Evolutionary conservation across 2,329 filamentous ascomycete species (phyloP).

Genomic region (Claviceps paspali): DNA sequence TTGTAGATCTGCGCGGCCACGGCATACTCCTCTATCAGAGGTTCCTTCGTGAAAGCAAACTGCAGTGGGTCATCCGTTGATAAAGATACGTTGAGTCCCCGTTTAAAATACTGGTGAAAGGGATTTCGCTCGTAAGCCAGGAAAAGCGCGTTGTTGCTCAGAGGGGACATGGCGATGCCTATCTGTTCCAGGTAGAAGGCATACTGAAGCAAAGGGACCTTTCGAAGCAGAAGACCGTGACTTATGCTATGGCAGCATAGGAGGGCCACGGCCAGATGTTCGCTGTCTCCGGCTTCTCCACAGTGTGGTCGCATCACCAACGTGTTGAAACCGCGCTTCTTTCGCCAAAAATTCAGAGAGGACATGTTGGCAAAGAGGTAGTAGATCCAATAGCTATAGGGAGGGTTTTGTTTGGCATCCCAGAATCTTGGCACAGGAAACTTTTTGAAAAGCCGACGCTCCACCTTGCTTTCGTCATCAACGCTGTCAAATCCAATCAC

Average conservation of each 20-base stretch:
- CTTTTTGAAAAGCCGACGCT: conserved; percentile 86
- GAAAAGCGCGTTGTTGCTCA: conserved; percentile 96
- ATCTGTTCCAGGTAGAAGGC: conserved; percentile 97
- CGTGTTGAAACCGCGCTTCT: conserved; percentile 86
- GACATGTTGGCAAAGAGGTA: conserved; percentile 90
- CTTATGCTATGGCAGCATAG: conserved; percentile 95
- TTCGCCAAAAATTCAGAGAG: conserved; percentile 83
- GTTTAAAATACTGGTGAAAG: conserved; percentile 87
- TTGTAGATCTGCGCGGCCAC: conserved; percentile 98
- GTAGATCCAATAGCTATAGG: conserved; percentile 99
- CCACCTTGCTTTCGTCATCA: conserved; percentile 94
- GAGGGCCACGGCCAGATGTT: conserved; percentile 83
- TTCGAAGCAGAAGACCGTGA: conserved; percentile 80
- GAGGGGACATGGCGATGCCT: conserved; percentile 96
- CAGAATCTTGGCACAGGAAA: conserved; percentile 83
- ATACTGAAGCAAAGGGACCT: conserved; percentile 89
- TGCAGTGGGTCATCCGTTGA: conserved; percentile 95
- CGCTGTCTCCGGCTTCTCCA: conserved; percentile 90
- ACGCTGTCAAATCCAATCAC: conserved; percentile 97
- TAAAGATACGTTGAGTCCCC: conserved; percentile 86
- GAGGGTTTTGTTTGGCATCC: conserved; percentile 87
- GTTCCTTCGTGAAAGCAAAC: conserved; percentile 97
- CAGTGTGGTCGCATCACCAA: conserved; percentile 88
- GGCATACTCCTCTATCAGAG: conserved; percentile 93
- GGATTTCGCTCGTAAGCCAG: conserved; percentile 94